These are phyloP conservation scores for Vigna unguiculata DNA, from an alignment of 306 rosid species.

Conservation along the genomic window DNA sequence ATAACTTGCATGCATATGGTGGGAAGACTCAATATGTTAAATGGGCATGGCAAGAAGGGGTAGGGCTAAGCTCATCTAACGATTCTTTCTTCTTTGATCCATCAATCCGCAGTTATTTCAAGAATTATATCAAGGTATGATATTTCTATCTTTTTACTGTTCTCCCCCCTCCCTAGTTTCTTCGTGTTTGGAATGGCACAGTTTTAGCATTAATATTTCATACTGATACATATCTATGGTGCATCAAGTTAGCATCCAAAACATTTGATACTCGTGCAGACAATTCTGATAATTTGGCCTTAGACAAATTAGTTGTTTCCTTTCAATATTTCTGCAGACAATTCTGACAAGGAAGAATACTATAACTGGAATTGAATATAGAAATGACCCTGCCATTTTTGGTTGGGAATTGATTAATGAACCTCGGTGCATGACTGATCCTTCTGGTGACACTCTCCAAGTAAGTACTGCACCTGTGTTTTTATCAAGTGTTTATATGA, in stretches of 20 bases:
- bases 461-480: constrained; percentile 61
- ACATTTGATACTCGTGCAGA: not conserved
- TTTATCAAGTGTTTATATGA: constrained; percentile 12
- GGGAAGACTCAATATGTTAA: constrained; percentile 95
- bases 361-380: constrained; percentile 86
- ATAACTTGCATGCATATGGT: constrained; percentile 95
- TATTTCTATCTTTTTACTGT: not conserved
- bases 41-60: constrained; percentile 99
- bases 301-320: constrained; percentile 40
- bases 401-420: constrained; percentile 98
- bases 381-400: constrained; percentile 90
- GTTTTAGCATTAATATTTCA: not conserved
- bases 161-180: too few species aligned
- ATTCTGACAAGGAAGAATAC: constrained; percentile 90
- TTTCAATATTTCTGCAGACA: constrained; percentile 59
- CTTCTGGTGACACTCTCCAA: constrained; percentile 97
- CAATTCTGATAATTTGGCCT: too few species aligned
- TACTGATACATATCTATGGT: not conserved
- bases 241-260: not conserved
- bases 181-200: not conserved
- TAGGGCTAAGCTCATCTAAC: constrained; percentile 88
- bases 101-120: constrained; percentile 83
- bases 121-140: constrained; percentile 78
- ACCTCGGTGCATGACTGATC: constrained; percentile 92
- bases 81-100: constrained; percentile 99